Percentiles rank a stretch among this genome's conserved stretches.
Evolutionary conservation across 1,139 yeast genomes (phyloP).

Genomic region (Wickerhamomyces sp.): DNA sequence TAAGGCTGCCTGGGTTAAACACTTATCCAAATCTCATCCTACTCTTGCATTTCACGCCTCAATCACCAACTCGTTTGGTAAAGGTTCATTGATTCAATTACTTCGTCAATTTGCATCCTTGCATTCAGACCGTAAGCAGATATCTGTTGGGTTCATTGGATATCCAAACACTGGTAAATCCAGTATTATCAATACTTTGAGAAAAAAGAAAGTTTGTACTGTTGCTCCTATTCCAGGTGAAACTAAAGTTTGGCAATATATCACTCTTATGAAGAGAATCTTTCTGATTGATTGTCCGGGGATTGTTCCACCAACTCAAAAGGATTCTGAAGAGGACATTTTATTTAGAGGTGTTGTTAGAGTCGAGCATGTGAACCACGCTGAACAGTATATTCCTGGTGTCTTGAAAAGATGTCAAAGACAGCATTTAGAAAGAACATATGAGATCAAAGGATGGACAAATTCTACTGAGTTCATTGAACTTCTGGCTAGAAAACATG

Average conservation of each 20-base stretch:
- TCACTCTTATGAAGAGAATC: constrained; percentile 92
- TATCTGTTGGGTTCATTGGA: constrained; percentile 95
- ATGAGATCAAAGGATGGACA: constrained; percentile 90
- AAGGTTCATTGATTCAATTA: constrained; percentile 90
- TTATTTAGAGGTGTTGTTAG: constrained; percentile 95
- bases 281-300: constrained; percentile 98
- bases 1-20: constrained; percentile 99
- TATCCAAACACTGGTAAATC: constrained; percentile 98
- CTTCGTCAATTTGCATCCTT: constrained; percentile 88
- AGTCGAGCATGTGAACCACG: constrained; percentile 92
- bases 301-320: constrained; percentile 91
- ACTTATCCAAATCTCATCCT: constrained; percentile 85
- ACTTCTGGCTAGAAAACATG: constrained; percentile 85
- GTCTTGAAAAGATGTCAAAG: constrained; percentile 80
- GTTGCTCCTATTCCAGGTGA: constrained; percentile 99
- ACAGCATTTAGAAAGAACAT: constrained; percentile 91
- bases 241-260: constrained; percentile 98
- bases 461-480: constrained; percentile 83
- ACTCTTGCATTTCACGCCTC: constrained; percentile 98
- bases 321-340: constrained; percentile 91
- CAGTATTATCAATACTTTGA: constrained; percentile 86
- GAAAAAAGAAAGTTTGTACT: constrained; percentile 91
- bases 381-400: constrained; percentile 93
- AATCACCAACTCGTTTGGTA: constrained; percentile 94
- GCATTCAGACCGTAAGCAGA: constrained; percentile 91